A percentile compares a stretch with the other conserved stretches of the same genome.
Evolutionary conservation across 2,329 filamentous ascomycete genomes (phyloP).

Genomic region (Raffaelea albimanens): DNA sequence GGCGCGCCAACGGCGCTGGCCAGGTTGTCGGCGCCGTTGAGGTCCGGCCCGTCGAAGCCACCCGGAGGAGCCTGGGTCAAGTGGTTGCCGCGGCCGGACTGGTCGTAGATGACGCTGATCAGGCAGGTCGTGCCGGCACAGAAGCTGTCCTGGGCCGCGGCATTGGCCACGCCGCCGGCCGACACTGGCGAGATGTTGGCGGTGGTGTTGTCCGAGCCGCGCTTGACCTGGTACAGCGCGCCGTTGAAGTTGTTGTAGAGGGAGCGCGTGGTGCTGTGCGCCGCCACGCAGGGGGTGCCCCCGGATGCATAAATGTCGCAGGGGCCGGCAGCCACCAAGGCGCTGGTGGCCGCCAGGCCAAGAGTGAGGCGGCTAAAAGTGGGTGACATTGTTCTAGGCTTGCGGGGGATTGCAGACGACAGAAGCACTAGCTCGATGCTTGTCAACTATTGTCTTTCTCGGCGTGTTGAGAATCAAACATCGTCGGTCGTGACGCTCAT

Average conservation of each 20-base stretch:
- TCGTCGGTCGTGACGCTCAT: no score
- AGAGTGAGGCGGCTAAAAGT: no score
- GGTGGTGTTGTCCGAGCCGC: slow-evolving; percentile 40
- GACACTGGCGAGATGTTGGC: slow-evolving; percentile 39
- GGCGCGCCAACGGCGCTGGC: slow-evolving; percentile 51
- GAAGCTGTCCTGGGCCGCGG: slow-evolving; percentile 50
- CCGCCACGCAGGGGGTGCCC: slow-evolving; percentile 53
- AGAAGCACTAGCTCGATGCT: no score
- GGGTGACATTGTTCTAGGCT: no score
- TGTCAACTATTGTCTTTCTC: no score
- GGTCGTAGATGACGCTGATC: slow-evolving; percentile 57
- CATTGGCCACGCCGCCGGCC: slow-evolving; percentile 53
- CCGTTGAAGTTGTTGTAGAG: slow-evolving; percentile 45
- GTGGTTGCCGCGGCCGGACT: slow-evolving; percentile 52
- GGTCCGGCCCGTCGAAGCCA: slow-evolving; percentile 44
- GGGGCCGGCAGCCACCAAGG: slow-evolving; percentile 37
- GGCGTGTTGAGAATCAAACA: no score
- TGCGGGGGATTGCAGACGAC: no score
- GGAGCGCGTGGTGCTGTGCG: slow-evolving; percentile 56
- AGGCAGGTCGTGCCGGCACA: slow-evolving; percentile 52
- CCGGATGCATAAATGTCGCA: slow-evolving; percentile 53
- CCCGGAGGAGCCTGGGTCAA: slow-evolving; percentile 53
- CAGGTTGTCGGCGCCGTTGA: slow-evolving; percentile 49
- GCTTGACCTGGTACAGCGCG: slow-evolving; percentile 49
- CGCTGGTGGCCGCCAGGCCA: no score